phyloP scores from a whole-genome alignment of 768 basidiomycete species.

The Suillus spraguei region DNA sequence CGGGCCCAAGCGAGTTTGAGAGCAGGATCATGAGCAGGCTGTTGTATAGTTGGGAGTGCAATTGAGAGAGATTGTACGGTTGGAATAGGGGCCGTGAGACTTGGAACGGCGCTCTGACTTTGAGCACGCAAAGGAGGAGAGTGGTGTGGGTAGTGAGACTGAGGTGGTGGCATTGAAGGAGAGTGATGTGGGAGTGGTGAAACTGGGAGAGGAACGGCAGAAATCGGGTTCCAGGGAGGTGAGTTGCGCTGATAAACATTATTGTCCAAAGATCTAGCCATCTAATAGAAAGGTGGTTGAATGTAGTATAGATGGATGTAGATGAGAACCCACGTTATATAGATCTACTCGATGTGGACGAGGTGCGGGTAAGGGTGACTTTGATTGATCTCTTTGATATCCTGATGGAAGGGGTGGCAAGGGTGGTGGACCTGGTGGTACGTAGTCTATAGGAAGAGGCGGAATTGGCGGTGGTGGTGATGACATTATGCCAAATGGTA shows the following conservation, averaged over 20 bases:
- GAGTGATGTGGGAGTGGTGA: slow-evolving; percentile 22
- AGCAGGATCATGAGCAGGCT: slow-evolving; percentile 55
- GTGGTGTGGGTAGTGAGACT: no score
- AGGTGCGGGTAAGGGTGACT: slow-evolving; percentile 62
- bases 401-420: slow-evolving; percentile 52
- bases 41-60: slow-evolving; percentile 53
- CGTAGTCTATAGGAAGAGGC: no score
- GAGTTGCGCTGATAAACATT: slow-evolving; percentile 31
- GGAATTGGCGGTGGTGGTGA: no score
- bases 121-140: slow-evolving; percentile 21
- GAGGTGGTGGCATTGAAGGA: slow-evolving; percentile 20
- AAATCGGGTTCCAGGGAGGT: slow-evolving; percentile 16
- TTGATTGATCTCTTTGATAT: slow-evolving; percentile 32
- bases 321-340: slow-evolving; percentile 50
- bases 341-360: slow-evolving; percentile 66
- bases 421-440: slow-evolving; percentile 43
- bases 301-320: slow-evolving; percentile 7
- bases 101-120: slow-evolving; percentile 35
- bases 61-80: slow-evolving; percentile 59
- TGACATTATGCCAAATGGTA: no score
- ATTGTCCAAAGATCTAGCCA: slow-evolving; percentile 64
- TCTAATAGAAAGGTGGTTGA: slow-evolving; percentile 42
- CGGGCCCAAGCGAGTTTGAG: slow-evolving; percentile 78
- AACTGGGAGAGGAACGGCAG: slow-evolving; percentile 21
- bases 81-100: slow-evolving; percentile 71